A percentile compares a stretch with the other conserved stretches of the same genome.
Conservation (phyloP, 257 asterid genomes). For the Fraxinus cuspidata region DNA sequence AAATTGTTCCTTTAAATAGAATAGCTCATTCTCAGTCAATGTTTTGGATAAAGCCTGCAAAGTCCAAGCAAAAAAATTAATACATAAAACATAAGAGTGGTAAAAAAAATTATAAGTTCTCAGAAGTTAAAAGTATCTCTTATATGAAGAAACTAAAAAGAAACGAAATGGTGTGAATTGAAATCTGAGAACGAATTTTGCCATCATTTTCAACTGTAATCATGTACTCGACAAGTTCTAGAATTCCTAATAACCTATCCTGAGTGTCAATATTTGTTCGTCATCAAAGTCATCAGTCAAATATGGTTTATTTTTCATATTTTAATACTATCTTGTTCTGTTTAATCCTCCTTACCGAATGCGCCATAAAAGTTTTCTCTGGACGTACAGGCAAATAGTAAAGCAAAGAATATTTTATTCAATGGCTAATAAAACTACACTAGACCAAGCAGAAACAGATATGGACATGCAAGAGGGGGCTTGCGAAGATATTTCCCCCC, state of each 20-base stretch:
- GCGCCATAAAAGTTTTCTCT: background rate
- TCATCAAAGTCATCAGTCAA: background rate
- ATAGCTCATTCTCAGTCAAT: conserved; percentile 66
- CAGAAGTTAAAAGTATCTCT: background rate
- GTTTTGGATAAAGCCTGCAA: conserved; percentile 78
- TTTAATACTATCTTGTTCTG: no score
- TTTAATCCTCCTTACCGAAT: no score
- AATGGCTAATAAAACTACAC: background rate
- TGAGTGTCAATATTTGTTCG: background rate
- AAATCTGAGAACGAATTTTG: no score
- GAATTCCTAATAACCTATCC: background rate
- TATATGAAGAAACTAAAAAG: background rate
- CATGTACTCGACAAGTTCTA: background rate
- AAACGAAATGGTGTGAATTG: background rate
- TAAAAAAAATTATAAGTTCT: background rate
- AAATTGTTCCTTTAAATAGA: conserved; percentile 74
- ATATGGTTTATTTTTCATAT: no score
- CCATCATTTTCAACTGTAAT: background rate
- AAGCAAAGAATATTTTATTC: background rate
- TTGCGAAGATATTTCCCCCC: background rate
- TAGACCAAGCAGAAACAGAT: background rate
- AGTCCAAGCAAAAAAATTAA: conserved; percentile 16
- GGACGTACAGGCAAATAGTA: background rate
- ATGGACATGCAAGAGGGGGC: background rate
- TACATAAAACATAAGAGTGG: background rate